Base-by-base conservation (phyloP, 208 protist species). In the Leishmania amazonensis region DNA sequence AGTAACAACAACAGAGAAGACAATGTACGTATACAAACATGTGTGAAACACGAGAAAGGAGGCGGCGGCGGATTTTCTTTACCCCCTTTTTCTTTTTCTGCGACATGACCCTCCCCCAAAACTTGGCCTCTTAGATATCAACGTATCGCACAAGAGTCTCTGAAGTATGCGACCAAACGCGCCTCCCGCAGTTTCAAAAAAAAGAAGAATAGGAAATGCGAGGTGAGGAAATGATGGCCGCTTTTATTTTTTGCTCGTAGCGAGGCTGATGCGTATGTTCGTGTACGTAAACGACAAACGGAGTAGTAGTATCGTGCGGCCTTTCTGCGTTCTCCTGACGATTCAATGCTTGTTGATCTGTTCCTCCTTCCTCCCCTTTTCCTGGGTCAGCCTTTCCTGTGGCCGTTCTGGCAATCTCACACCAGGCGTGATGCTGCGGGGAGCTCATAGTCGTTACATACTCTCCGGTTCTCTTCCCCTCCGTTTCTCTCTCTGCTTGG, bases 401-500 rank as follows among this genome's bases (percentile, higher is more conserved):
- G 31, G 42, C n/a, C 24, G 45, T 54, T 74, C 38, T 35, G 2
- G 5, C 70, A n/a, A 31, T 19, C 4, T 51, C 28, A 13, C 21
- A 21, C 70, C 28, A 54, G 19, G 47, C 9, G 3, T 28, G 45
- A 53, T 31, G 8, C 70, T 31, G 21, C 45, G 31, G 38, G 70
- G 28, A 38, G 45, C 70, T 74, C 13, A 31, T 21, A 51, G 3
- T 74, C 49, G 68, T 47, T 49, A 11, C 3, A 65, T 13, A 31
- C 31, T 65, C n/a, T 47, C 49, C 70, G 13, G 54, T 54, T 19
- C 3, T 74, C 11, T 74, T 74, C 40, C 40, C 38, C 21, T 53
- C 28, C 35, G 13, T 83, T 47, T 80, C 60, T 83, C 73, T 83
- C 45, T 47, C 60, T 79, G 75, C 53, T 68, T 64, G 67, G 49